Evolutionary conservation across 2,329 filamentous ascomycete genomes (phyloP).

Genomic region (Pseudogymnoascus sp.): DNA sequence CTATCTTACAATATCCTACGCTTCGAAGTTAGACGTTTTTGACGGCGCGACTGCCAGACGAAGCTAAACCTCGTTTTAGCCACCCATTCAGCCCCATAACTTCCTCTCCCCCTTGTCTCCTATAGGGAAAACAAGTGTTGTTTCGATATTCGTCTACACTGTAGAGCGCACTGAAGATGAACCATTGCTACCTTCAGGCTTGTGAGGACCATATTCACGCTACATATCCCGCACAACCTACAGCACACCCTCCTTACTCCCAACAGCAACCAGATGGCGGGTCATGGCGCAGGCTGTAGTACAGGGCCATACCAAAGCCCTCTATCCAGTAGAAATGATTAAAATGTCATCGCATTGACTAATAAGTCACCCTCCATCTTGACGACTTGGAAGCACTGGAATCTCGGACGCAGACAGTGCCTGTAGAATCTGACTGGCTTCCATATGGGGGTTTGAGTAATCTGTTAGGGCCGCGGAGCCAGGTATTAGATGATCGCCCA

Average conservation of each 20-base stretch:
- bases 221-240: background rate
- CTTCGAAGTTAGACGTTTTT: background rate
- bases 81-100: background rate
- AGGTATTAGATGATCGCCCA: background rate
- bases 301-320: background rate
- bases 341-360: background rate
- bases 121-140: background rate
- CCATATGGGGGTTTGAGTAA: constrained; percentile 15
- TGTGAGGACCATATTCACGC: background rate
- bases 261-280: background rate
- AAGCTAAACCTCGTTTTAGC: background rate
- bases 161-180: background rate
- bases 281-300: background rate
- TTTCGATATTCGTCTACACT: background rate
- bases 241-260: background rate
- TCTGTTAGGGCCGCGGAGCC: background rate
- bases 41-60: background rate
- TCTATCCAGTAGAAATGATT: background rate
- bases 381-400: background rate
- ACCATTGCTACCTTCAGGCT: background rate
- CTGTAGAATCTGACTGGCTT: constrained; percentile 26
- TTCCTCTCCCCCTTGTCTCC: background rate
- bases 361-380: background rate
- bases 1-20: background rate
- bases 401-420: constrained; percentile 19